Conservation (phyloP, 352 stramenopile genomes). For the Poterioochromonas sp. region DNA sequence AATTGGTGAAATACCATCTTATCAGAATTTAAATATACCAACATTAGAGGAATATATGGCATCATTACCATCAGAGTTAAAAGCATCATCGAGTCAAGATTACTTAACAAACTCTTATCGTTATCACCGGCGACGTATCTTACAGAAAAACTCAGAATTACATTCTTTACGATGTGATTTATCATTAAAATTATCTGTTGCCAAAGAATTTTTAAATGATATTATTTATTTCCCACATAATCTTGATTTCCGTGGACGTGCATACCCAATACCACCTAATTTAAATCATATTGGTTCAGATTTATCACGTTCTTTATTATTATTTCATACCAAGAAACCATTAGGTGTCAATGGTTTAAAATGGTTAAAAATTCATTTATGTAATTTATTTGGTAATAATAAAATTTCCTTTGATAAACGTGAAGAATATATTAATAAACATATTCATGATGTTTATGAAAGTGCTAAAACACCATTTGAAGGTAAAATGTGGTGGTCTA, state of each 20-base stretch:
- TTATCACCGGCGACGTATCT: conserved; percentile 37
- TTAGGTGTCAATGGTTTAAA: conserved; percentile 84
- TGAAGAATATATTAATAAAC: conserved; percentile 80
- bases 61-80: conserved; percentile 26
- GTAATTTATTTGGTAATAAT: conserved; percentile 68
- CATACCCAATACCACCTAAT: conserved; percentile 96
- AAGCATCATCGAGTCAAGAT: neutral
- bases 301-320: conserved; percentile 88
- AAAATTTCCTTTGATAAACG: conserved; percentile 95
- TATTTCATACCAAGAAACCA: conserved; percentile 86
- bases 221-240: conserved; percentile 98
- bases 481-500: conserved; percentile 82
- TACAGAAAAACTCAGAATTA: conserved; percentile 68
- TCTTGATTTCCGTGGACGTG: conserved; percentile 95
- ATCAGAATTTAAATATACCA: conserved; percentile 55
- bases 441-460: conserved; percentile 83
- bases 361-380: conserved; percentile 97
- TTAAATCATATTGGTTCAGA: conserved; percentile 97
- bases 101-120: neutral
- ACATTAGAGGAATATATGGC: conserved; percentile 47
- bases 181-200: conserved; percentile 87
- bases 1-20: conserved; percentile 82
- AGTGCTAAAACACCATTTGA: conserved; percentile 75
- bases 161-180: conserved; percentile 87
- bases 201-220: conserved; percentile 88